Base-by-base conservation (phyloP, 1,284 basidiomycete species). In the Puccinia triticina region DNA sequence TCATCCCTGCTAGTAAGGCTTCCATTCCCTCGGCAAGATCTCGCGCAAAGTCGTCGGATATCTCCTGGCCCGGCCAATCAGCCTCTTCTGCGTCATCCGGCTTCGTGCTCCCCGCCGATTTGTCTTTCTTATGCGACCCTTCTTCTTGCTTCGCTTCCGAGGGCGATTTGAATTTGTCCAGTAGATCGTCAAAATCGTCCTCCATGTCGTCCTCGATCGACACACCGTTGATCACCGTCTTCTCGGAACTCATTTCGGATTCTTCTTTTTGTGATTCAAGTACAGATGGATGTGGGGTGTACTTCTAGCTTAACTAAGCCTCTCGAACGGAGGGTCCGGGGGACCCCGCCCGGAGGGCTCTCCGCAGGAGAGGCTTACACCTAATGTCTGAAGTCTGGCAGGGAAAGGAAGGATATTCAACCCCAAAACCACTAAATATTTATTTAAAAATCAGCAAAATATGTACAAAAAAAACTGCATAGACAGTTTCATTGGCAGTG, bases 191-290 rank as follows among this genome's bases (percentile, higher is more conserved):
- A 71, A 82, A 76, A 55, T 82, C 77, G 50, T 79, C 81, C 23
- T 82, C 81, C 74, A 82, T 82, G 37, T 82, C 79, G 66, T 82
- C 79, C 50, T 82, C 79, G 61, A 82, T 82, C 61, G 75, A 66
- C 23, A 77, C 61, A 21, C 18, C n/a, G 3, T 29, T 53, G 16
- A 29, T 77, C 26, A 50, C 7, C 61, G n/a, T 53, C 57, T 66
- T 40, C 16, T 50, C 61, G 1, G 59, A 29, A 67, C 59, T 67
- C 75, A 77, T 77, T 8, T 59, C 50, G 18, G 71, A 50, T 26
- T 53, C 23, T 72, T 72, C 14, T 32, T 8, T 46, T n/a, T n/a
- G n/a, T n/a, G n/a, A n/a, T n/a, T n/a, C n/a, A n/a, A n/a, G n/a
- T n/a, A n/a, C n/a, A n/a, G n/a, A n/a, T n/a, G n/a, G n/a, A n/a